Evolutionary conservation across 768 basidiomycete species (phyloP).

Genomic region (Lentinula sp.): DNA sequence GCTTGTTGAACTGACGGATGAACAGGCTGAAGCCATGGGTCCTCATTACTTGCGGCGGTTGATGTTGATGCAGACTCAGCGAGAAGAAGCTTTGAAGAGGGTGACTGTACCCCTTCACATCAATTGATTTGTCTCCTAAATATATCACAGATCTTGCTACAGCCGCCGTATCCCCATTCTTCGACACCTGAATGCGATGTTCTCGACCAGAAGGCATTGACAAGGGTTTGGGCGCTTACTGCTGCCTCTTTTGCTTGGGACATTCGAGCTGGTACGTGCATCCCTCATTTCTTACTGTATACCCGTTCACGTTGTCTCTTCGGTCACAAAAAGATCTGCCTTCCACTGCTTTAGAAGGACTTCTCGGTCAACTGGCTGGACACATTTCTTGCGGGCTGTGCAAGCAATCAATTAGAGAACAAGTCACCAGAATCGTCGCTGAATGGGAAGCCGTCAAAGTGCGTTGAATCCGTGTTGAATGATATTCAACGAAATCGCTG

Average conservation of each 20-base stretch:
- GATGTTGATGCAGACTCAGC: constrained; percentile 28
- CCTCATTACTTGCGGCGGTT: constrained; percentile 35
- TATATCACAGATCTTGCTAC: neutral
- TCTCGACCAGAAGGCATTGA: neutral
- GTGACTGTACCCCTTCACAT: neutral
- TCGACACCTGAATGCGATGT: neutral
- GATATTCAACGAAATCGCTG: too few relatives aligned
- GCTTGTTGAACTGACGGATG: constrained; percentile 28
- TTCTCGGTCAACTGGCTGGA: neutral
- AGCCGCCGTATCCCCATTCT: constrained; percentile 1
- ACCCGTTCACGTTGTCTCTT: too few relatives aligned
- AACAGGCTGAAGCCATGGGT: constrained; percentile 30
- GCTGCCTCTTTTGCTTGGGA: neutral
- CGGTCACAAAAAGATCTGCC: neutral
- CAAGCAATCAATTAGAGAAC: neutral
- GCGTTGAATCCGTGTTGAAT: neutral
- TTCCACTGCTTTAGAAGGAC: neutral
- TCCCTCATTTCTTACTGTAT: neutral
- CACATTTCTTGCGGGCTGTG: neutral
- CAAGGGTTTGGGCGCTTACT: neutral
- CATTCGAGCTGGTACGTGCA: neutral
- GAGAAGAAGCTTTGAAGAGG: constrained; percentile 26
- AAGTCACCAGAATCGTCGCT: neutral
- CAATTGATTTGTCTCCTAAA: neutral
- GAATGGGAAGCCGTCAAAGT: constrained; percentile 1